Base-by-base conservation (phyloP, 2,329 filamentous ascomycete species). In the Didymella glomerata region DNA sequence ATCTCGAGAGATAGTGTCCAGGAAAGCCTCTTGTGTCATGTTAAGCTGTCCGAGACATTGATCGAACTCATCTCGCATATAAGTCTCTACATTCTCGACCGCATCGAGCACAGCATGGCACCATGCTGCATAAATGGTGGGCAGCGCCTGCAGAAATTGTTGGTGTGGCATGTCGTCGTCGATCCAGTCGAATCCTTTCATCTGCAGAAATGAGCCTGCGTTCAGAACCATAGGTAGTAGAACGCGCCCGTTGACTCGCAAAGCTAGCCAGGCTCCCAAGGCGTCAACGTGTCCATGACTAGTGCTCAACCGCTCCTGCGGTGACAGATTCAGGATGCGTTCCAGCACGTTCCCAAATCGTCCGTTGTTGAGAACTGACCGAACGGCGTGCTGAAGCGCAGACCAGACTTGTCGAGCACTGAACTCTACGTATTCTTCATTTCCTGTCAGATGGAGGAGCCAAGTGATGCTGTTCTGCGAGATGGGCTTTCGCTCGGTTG, bases 401-500 rank as follows among this genome's bases (percentile, higher is more conserved):
- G 47, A 57, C 63, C 63, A 65, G 0, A 56, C 18, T 34, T 27
- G 57, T 7, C 60, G 60, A 4, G 47, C 38, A n/a, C 52, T 57
- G 6, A 59, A 59, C 8, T 59, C 55, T 8, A 65, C 61, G 8
- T 61, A 63, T 2, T 63, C 30, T 25, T 65, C 63, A 9, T 65
- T 63, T 1, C 30, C 55, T 20, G 55, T 53, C 48, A 54, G 9
- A 20, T 46, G 44, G 0, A 62, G 24, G 18, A 65, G 61, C 63
- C 61, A 65, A 3, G 52, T 65, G 11, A 65, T 63, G 13, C 63
- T 65, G 44, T 65, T 65, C 10, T 42, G 51, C 16, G 63, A 65
- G 0, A 65, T 63, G 1, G 63, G 61, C 22, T 41, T 52, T 38
- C 48, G 44, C 36, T 65, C 63, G 7, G 24, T 61, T 3, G 63